Evolutionary conservation across 164 flowering plant species (phyloP).

Genomic region (Aristolochia contorta): DNA sequence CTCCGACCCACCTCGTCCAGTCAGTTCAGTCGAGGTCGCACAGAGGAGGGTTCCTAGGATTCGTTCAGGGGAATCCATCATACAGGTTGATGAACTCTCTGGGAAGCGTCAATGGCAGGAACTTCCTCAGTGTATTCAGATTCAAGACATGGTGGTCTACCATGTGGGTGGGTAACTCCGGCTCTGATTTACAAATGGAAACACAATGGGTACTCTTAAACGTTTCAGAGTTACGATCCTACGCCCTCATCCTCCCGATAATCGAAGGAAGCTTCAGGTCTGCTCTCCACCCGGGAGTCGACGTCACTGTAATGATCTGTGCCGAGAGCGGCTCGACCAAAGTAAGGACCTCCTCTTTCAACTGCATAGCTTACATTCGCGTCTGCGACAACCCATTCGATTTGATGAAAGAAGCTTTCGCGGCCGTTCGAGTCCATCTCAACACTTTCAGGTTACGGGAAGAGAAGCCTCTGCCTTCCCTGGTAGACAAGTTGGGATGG

Average conservation of each 20-base stretch:
- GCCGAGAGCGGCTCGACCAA: slow-evolving; percentile 66
- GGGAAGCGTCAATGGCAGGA: slow-evolving; percentile 44
- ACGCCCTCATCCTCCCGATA: slow-evolving; percentile 48
- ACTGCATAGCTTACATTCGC: slow-evolving; percentile 60
- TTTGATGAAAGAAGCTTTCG: slow-evolving; percentile 65
- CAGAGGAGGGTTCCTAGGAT: slow-evolving; percentile 41
- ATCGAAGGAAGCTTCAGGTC: slow-evolving; percentile 59
- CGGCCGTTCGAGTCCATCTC: slow-evolving; percentile 36
- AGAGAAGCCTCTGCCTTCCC: slow-evolving; percentile 47
- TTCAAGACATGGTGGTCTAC: slow-evolving; percentile 96
- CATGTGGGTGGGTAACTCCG: slow-evolving; percentile 66
- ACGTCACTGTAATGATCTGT: slow-evolving; percentile 45
- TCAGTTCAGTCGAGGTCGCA: slow-evolving; percentile 32
- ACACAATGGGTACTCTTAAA: slow-evolving; percentile 72
- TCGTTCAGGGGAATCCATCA: slow-evolving; percentile 30
- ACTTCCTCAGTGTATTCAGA: slow-evolving; percentile 59
- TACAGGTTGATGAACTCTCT: slow-evolving; percentile 46
- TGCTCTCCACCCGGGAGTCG: slow-evolving; percentile 50
- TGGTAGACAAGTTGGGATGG: slow-evolving; percentile 70
- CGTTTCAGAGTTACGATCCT: slow-evolving; percentile 54
- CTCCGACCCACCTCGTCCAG: slow-evolving; percentile 39
- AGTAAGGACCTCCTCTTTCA: slow-evolving; percentile 37
- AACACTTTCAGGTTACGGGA: slow-evolving; percentile 31
- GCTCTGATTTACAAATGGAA: slow-evolving; percentile 75
- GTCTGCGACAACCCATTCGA: slow-evolving; percentile 59